phyloP scores from a whole-genome alignment of 208 protist genomes.

The Leishmania guyanensis region DNA sequence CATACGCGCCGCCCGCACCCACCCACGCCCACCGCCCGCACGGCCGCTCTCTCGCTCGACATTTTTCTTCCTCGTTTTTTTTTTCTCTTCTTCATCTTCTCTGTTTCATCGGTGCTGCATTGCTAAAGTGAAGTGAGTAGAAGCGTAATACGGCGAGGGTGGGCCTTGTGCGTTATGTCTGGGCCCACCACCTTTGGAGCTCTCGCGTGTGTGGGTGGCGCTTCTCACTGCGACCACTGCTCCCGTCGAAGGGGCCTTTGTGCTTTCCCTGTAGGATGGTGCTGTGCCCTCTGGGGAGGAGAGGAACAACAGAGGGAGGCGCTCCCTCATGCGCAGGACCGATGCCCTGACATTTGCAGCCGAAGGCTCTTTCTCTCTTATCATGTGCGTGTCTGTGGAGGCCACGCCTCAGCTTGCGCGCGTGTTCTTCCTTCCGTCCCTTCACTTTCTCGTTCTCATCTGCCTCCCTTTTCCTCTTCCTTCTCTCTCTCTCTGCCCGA shows the following conservation, averaged over 20 bases:
- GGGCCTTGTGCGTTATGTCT: background rate
- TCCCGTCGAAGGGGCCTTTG: background rate
- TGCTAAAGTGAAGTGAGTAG: background rate
- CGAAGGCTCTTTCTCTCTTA: background rate
- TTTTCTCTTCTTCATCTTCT: background rate
- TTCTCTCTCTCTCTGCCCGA: background rate
- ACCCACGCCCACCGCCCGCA: background rate
- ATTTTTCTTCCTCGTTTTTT: background rate
- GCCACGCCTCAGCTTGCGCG: background rate
- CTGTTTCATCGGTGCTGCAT: background rate
- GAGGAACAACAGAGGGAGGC: background rate
- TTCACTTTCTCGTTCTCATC: background rate
- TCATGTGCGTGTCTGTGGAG: background rate
- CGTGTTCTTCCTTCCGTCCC: background rate
- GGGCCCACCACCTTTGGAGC: too few species aligned
- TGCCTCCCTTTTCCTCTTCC: background rate
- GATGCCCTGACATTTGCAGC: background rate
- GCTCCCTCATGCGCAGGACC: background rate
- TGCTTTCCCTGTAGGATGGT: background rate
- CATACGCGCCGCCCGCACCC: background rate
- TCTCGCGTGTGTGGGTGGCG: background rate
- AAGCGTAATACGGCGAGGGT: background rate
- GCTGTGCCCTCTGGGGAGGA: background rate
- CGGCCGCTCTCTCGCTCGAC: background rate
- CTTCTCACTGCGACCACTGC: background rate